These are phyloP conservation scores for Pythium myriotylum DNA, from an alignment of 352 stramenopile genomes.

Conservation along the genomic window DNA sequence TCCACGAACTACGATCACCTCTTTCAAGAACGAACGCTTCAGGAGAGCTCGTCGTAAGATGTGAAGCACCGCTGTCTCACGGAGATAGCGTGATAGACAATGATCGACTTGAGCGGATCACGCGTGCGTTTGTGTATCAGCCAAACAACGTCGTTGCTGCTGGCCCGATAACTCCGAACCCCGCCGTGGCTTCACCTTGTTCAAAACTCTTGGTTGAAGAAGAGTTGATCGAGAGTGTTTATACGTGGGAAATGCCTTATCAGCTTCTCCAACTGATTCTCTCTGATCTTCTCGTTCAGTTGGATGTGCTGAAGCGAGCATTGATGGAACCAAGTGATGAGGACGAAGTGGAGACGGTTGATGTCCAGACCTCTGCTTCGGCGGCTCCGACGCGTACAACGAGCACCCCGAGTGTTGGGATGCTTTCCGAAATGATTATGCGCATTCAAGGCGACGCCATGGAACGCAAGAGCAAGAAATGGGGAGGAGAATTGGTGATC, in stretches of 20 bases:
- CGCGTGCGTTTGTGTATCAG: constrained; percentile 79
- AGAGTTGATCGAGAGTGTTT: constrained; percentile 88
- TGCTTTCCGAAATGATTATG: constrained; percentile 87
- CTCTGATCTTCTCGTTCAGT: constrained; percentile 68
- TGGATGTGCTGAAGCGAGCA: constrained; percentile 61
- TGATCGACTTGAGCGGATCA: constrained; percentile 61
- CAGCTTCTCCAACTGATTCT: constrained; percentile 82
- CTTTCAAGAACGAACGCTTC: constrained; percentile 62
- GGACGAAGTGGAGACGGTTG: constrained; percentile 40
- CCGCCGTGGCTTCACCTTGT: not conserved
- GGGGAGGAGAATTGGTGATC: constrained; percentile 67
- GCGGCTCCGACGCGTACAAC: not conserved
- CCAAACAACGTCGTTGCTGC: constrained; percentile 35
- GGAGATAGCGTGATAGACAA: constrained; percentile 39
- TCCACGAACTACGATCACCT: constrained; percentile 68
- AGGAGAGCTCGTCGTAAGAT: constrained; percentile 78
- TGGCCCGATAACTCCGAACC: constrained; percentile 13
- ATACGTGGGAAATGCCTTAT: constrained; percentile 87
- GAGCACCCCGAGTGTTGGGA: constrained; percentile 56
- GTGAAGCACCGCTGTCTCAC: constrained; percentile 64
- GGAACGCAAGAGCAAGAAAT: constrained; percentile 81
- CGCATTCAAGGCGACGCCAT: constrained; percentile 85
- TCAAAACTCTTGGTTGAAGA: constrained; percentile 83
- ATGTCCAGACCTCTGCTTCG: not conserved
- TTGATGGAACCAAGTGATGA: constrained; percentile 13